Conservation (phyloP, 139 green algal genomes). For the Chloropicon primus region DNA sequence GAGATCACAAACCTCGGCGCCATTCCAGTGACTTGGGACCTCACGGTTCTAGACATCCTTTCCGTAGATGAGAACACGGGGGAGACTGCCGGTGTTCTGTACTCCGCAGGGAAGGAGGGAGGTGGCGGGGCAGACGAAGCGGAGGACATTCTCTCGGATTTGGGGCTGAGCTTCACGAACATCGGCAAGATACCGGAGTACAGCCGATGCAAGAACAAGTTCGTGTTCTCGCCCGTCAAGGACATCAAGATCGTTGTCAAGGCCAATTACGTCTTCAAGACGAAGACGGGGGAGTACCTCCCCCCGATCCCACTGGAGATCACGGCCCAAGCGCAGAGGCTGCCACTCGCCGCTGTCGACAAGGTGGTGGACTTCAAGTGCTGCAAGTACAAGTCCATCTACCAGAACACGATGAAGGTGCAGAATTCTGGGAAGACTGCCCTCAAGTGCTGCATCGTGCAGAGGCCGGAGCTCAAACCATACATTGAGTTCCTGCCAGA, state of each 20-base stretch:
- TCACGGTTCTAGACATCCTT: not conserved
- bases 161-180: constrained; percentile 3
- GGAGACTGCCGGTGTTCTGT: not conserved
- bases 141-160: not conserved
- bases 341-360: not conserved
- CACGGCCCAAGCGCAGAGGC: not conserved
- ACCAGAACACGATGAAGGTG: constrained; percentile 7
- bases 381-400: not conserved
- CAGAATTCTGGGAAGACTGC: constrained; percentile 1
- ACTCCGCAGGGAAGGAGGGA: not conserved
- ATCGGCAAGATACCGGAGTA: not conserved
- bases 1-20: constrained; percentile 6
- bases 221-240: not conserved
- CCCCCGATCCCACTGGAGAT: not conserved
- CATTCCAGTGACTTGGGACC: not conserved
- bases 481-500: constrained; percentile 9
- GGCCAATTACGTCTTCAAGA: not conserved
- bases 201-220: not conserved
- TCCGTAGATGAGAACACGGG: not conserved
- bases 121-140: not conserved
- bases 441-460: constrained; percentile 8
- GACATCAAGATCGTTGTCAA: not conserved
- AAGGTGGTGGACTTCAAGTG: constrained; percentile 6
- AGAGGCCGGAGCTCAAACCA: constrained; percentile 1
- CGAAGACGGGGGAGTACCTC: not conserved